phyloP scores from a whole-genome alignment of 1,284 basidiomycete genomes.

The Papiliotrema terrestris region DNA sequence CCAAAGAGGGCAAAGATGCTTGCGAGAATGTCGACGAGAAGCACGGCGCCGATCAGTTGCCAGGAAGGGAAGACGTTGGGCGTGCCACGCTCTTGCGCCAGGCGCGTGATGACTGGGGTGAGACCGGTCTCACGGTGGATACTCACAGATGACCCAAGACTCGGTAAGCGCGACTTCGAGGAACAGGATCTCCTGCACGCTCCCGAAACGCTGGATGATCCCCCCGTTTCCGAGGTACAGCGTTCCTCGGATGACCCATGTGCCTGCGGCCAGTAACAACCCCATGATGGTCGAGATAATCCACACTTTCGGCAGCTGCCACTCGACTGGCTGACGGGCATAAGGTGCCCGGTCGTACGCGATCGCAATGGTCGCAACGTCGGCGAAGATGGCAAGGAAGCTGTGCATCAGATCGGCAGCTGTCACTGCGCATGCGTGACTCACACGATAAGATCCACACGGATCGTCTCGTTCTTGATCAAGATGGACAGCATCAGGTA shows the following conservation, averaged over 20 bases:
- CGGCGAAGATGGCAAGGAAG: constrained; percentile 59
- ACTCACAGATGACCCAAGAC: constrained; percentile 55
- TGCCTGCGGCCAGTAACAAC: constrained; percentile 52
- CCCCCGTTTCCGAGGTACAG: constrained; percentile 53
- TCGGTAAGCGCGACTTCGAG: constrained; percentile 59
- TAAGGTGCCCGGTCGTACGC: constrained; percentile 54
- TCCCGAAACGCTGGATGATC: constrained; percentile 56
- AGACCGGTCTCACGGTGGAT: too few species aligned
- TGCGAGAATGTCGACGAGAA: constrained; percentile 55
- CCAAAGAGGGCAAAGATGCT: constrained; percentile 56
- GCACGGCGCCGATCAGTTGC: constrained; percentile 54
- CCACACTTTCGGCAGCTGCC: constrained; percentile 60
- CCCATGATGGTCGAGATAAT: constrained; percentile 54
- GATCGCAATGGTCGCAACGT: constrained; percentile 55
- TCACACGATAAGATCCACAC: constrained; percentile 55
- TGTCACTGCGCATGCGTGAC: constrained; percentile 1
- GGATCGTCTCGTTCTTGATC: constrained; percentile 57
- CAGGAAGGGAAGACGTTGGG: constrained; percentile 52
- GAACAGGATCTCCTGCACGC: constrained; percentile 56
- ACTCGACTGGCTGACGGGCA: constrained; percentile 55
- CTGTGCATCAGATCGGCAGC: constrained; percentile 5
- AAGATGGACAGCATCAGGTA: constrained; percentile 55
- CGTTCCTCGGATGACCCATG: constrained; percentile 57
- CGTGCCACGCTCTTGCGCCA: constrained; percentile 33
- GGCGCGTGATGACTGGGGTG: constrained; percentile 39